Evolutionary conservation across 495 filamentous ascomycete genomes (phyloP).

Genomic region (Xylaria sp.): DNA sequence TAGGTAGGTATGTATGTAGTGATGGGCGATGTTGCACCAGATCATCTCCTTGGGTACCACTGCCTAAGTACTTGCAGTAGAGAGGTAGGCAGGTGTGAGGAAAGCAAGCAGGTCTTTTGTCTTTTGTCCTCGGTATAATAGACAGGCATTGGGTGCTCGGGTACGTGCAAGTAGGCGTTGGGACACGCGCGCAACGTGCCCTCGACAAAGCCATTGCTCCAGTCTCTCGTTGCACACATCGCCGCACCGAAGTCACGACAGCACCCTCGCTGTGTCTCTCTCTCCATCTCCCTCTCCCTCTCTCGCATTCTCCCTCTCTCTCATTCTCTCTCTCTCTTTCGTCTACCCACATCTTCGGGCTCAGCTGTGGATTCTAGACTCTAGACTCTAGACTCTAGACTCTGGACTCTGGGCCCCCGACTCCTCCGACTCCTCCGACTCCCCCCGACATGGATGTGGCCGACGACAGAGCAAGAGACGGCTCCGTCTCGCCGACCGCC

Average conservation of each 20-base stretch:
- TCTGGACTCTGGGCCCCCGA: no score
- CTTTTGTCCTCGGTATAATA: background rate
- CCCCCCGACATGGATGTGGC: conserved; percentile 28
- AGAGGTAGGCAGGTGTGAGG: background rate
- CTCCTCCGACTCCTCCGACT: no score
- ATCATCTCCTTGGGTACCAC: background rate
- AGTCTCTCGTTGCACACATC: no score
- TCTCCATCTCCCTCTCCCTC: background rate
- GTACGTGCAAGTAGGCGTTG: background rate
- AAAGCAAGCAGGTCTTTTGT: background rate
- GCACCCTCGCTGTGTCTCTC: background rate
- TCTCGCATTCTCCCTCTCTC: no score
- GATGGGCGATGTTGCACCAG: background rate
- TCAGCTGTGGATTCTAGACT: no score
- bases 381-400: no score
- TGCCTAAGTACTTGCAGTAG: background rate
- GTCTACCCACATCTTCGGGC: no score
- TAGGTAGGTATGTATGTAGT: background rate
- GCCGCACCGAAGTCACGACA: background rate
- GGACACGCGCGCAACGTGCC: background rate
- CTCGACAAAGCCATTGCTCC: background rate
- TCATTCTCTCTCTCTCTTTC: no score
- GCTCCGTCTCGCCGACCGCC: conserved; percentile 27
- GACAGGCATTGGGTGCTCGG: background rate
- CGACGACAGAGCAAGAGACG: conserved; percentile 21